Conservation (phyloP, 495 filamentous ascomycete species). For the Penicillium bovifimosum region DNA sequence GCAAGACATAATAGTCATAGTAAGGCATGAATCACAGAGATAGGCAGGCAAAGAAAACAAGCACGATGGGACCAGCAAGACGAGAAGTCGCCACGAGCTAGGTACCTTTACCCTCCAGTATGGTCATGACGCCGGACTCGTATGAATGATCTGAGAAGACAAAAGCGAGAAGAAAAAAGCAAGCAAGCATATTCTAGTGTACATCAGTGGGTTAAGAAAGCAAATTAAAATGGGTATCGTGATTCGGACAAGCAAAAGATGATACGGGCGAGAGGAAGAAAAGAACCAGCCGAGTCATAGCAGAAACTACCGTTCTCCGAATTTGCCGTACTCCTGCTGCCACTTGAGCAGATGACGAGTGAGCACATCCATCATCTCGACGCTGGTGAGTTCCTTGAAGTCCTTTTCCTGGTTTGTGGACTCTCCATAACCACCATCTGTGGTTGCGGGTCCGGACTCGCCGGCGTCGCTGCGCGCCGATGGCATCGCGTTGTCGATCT, state of each 20-base stretch:
- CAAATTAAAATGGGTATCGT: slow-evolving; percentile 27
- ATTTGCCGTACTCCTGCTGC: slow-evolving; percentile 60
- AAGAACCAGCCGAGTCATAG: not conserved
- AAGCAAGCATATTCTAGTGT: slow-evolving; percentile 16
- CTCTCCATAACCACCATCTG: slow-evolving; percentile 27
- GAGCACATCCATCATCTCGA: slow-evolving; percentile 80
- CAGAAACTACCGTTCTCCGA: slow-evolving; percentile 41
- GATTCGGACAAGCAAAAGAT: slow-evolving; percentile 10
- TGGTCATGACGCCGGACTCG: slow-evolving; percentile 17
- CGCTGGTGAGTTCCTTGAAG: slow-evolving; percentile 62
- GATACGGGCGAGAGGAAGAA: slow-evolving; percentile 3
- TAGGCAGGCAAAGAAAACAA: not conserved
- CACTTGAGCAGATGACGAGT: slow-evolving; percentile 71
- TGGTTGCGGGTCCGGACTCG: slow-evolving; percentile 27
- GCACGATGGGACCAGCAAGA: not conserved
- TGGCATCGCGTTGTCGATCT: slow-evolving; percentile 28
- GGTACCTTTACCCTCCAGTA: slow-evolving; percentile 11
- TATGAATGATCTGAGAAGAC: slow-evolving; percentile 12
- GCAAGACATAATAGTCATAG: not conserved
- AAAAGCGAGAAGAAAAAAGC: slow-evolving; percentile 7
- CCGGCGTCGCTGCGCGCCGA: slow-evolving; percentile 25
- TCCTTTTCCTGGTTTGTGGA: slow-evolving; percentile 37
- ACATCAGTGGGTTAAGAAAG: slow-evolving; percentile 13
- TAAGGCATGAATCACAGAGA: slow-evolving; percentile 9
- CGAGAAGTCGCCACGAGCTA: not conserved